Evolutionary conservation across 176 grass and related monocot genomes (phyloP).

Genomic region (Saccharum officinarum): DNA sequence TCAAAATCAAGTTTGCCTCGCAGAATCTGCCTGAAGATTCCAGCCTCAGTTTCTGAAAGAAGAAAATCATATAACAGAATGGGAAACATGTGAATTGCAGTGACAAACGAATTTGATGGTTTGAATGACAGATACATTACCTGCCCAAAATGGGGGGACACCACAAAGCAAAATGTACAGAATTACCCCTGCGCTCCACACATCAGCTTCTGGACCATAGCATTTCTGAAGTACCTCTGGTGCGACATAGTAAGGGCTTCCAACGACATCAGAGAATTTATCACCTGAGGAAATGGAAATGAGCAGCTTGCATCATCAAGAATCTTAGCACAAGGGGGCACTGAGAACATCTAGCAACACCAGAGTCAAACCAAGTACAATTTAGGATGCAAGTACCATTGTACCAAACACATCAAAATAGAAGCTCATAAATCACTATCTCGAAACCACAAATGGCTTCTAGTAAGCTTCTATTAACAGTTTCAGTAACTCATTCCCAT

Average conservation of each 20-base stretch:
- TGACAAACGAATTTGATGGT: neutral
- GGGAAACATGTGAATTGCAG: conserved; percentile 29
- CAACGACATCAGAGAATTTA: conserved; percentile 94
- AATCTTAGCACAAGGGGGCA: neutral
- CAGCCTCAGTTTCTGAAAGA: conserved; percentile 89
- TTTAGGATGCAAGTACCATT: neutral
- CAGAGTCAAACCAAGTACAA: neutral
- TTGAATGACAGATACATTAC: conserved; percentile 42
- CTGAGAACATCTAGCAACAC: neutral
- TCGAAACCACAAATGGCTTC: neutral
- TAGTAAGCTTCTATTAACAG: neutral
- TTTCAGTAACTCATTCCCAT: neutral
- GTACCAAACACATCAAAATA: conserved; percentile 11
- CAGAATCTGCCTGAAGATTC: conserved; percentile 98
- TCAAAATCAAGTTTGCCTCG: conserved; percentile 96
- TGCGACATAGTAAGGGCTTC: conserved; percentile 98
- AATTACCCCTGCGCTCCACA: conserved; percentile 98
- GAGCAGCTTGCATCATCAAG: neutral
- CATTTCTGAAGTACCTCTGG: conserved; percentile 95
- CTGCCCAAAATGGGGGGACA: conserved; percentile 99
- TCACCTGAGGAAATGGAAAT: conserved; percentile 55
- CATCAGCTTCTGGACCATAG: conserved; percentile 99
- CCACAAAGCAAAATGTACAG: conserved; percentile 98
- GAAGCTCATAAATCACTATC: neutral
- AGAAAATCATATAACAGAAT: conserved; percentile 38